Conservation (phyloP, 768 basidiomycete species). For the Tricholomella constricta region DNA sequence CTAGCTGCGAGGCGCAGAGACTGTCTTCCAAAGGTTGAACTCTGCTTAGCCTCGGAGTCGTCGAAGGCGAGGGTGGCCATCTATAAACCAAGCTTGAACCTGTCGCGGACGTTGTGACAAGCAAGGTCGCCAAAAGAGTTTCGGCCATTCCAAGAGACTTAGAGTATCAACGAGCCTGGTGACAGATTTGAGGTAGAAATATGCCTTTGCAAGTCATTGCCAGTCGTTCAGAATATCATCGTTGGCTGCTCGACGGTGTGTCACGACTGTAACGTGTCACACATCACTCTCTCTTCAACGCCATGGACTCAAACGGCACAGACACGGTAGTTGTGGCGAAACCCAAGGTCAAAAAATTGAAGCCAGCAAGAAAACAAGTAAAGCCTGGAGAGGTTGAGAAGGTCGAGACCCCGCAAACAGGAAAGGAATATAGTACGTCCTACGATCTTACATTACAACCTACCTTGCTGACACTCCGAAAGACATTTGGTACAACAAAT, state of each 20-base stretch:
- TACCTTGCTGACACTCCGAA: conserved; percentile 14
- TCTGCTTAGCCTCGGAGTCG: conserved; percentile 70
- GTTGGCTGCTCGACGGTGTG: not conserved
- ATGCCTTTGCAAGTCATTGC: not conserved
- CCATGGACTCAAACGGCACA: conserved; percentile 35
- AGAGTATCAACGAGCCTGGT: not conserved
- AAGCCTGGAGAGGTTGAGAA: conserved; percentile 89
- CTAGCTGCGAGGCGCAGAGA: conserved; percentile 51
- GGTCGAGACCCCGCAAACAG: conserved; percentile 85
- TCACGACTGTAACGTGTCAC: conserved; percentile 1
- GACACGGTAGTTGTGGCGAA: conserved; percentile 16
- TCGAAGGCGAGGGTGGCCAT: conserved; percentile 77
- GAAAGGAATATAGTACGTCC: conserved; percentile 92
- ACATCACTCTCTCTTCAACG: conserved; percentile 5
- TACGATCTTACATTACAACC: not conserved
- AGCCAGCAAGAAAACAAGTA: conserved; percentile 94
- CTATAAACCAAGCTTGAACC: conserved; percentile 78
- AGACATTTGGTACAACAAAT: conserved; percentile 99
- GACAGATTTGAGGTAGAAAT: not conserved
- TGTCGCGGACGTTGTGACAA: conserved; percentile 84
- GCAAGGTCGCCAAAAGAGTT: conserved; percentile 75
- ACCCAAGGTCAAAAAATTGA: conserved; percentile 60
- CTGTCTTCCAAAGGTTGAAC: conserved; percentile 51
- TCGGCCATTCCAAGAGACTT: conserved; percentile 52
- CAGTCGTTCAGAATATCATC: not conserved